Evolutionary conservation across 2,329 filamentous ascomycete species (phyloP).

Genomic region (Xylaria hypoxylon): DNA sequence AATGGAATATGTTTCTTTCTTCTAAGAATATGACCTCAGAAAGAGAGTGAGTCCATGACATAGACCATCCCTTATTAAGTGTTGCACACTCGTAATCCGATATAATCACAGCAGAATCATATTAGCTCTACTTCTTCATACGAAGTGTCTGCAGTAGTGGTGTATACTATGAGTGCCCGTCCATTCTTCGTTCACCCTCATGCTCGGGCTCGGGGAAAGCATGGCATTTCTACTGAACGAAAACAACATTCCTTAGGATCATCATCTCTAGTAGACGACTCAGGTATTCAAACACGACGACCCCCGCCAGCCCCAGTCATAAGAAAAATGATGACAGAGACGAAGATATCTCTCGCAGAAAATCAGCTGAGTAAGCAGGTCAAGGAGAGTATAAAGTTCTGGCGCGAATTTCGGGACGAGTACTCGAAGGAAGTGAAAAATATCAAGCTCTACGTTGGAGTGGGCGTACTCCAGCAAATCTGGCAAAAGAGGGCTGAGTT

Average conservation of each 20-base stretch:
- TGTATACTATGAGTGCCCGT: slow-evolving; percentile 17
- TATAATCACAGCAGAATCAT: neutral
- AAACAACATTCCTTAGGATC: neutral
- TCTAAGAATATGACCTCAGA: neutral
- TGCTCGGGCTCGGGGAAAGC: slow-evolving; percentile 11
- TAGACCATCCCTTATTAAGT: neutral
- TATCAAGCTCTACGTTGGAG: slow-evolving; percentile 44
- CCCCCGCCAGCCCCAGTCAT: neutral
- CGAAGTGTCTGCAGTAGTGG: slow-evolving; percentile 2
- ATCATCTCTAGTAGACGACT: neutral
- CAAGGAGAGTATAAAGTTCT: slow-evolving; percentile 44
- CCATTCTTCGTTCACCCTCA: slow-evolving; percentile 40
- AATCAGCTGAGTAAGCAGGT: slow-evolving; percentile 45
- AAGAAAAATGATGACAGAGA: slow-evolving; percentile 38
- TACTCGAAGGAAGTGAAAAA: slow-evolving; percentile 44
- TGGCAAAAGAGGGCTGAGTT: slow-evolving; percentile 46
- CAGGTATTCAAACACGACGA: neutral
- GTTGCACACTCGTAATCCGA: neutral
- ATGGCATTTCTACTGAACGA: slow-evolving; percentile 10
- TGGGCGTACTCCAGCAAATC: slow-evolving; percentile 43
- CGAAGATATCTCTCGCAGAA: slow-evolving; percentile 45
- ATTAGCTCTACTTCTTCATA: neutral
- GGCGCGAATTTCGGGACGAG: slow-evolving; percentile 40
- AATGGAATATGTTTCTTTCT: neutral
- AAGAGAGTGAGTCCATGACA: neutral